A percentile compares a stretch with the other conserved stretches of the same genome.
phyloP scores from a whole-genome alignment of 305 asterid genomes.

The Withania somnifera region DNA sequence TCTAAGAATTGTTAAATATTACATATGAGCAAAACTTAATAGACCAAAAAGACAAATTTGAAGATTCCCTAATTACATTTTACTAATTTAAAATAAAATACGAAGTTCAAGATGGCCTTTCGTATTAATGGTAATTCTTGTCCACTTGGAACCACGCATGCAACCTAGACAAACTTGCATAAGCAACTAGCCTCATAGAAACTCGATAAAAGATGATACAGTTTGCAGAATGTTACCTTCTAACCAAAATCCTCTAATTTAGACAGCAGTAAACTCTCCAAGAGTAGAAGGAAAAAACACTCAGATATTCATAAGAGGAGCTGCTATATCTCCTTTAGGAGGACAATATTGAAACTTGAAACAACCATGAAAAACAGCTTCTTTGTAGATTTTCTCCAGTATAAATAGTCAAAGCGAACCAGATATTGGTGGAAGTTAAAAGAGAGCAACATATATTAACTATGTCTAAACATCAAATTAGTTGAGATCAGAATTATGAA shows the following conservation, averaged over 20 bases:
- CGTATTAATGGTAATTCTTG: too few species aligned
- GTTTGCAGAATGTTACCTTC: neutral
- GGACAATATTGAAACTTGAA: neutral
- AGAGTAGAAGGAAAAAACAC: neutral
- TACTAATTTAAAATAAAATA: neutral
- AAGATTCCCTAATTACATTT: neutral
- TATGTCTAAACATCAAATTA: too few species aligned
- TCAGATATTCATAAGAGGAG: neutral
- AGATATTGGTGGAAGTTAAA: too few species aligned
- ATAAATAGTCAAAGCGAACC: too few species aligned
- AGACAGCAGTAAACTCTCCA: neutral
- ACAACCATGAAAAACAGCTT: neutral
- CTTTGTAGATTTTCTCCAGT: neutral
- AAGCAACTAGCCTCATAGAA: neutral
- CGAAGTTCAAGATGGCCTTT: neutral
- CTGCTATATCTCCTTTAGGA: neutral
- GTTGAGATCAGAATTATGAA: too few species aligned
- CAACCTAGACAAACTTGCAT: neutral
- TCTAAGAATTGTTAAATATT: neutral
- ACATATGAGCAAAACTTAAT: neutral
- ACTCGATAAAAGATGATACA: neutral
- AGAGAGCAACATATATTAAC: neutral
- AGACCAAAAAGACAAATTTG: neutral
- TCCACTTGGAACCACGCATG: neutral
- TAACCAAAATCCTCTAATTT: neutral